These are phyloP conservation scores for Alternaria infectoria DNA, from an alignment of 2,329 filamentous ascomycete species.

Conservation along the genomic window DNA sequence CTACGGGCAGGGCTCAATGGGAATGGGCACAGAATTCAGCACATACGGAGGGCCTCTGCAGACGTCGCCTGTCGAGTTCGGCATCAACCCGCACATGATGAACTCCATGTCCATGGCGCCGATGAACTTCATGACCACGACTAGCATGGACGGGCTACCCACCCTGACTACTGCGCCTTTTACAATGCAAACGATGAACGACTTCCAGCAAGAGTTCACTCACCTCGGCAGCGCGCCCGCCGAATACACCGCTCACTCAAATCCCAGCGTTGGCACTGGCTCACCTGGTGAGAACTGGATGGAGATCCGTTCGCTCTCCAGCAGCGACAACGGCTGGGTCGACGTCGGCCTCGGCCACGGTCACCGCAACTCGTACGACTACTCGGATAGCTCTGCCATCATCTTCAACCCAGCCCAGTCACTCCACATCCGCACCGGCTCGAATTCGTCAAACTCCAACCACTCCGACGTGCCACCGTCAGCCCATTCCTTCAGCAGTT, in stretches of 20 bases:
- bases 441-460: slow-evolving; percentile 83
- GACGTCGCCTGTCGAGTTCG: slow-evolving; percentile 55
- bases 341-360: slow-evolving; percentile 65
- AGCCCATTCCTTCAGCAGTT: slow-evolving; percentile 76
- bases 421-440: slow-evolving; percentile 83
- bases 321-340: slow-evolving; percentile 85
- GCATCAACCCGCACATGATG: slow-evolving; percentile 48
- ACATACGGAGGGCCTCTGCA: slow-evolving; percentile 52
- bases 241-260: slow-evolving; percentile 49
- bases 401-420: slow-evolving; percentile 95
- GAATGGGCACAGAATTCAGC: slow-evolving; percentile 47
- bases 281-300: slow-evolving; percentile 82
- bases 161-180: slow-evolving; percentile 51
- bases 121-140: slow-evolving; percentile 45
- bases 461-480: slow-evolving; percentile 67
- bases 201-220: slow-evolving; percentile 75
- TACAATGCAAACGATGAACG: slow-evolving; percentile 54
- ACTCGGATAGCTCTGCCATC: slow-evolving; percentile 62
- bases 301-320: slow-evolving; percentile 86
- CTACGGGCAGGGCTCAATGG: slow-evolving; percentile 31
- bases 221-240: slow-evolving; percentile 57
- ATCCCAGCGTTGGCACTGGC: slow-evolving; percentile 56
- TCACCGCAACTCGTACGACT: slow-evolving; percentile 71
- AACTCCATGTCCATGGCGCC: slow-evolving; percentile 15
- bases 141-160: slow-evolving; percentile 52